Percentiles rank a stretch among this genome's conserved stretches.
Evolutionary conservation across 345 rosid genomes (phyloP).

Genomic region (Gossypium sturtianum): DNA sequence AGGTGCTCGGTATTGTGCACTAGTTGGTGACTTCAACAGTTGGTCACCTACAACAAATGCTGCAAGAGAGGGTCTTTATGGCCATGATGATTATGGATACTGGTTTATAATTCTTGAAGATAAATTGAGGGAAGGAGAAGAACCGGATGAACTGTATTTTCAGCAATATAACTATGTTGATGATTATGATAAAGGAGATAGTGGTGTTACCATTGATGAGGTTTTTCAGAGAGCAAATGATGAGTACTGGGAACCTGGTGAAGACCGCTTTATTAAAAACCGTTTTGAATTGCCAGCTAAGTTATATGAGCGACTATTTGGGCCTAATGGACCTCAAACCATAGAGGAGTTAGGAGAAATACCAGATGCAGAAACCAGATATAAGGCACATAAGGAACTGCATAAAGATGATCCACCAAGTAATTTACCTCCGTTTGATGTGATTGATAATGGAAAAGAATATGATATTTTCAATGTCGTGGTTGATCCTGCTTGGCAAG

Average conservation of each 20-base stretch:
- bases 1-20: conserved; percentile 96
- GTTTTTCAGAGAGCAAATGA: conserved; percentile 71
- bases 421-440: conserved; percentile 70
- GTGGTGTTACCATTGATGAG: conserved; percentile 67
- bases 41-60: conserved; percentile 88
- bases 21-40: conserved; percentile 81
- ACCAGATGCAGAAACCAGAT: conserved; percentile 78
- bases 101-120: conserved; percentile 94
- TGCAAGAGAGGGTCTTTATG: conserved; percentile 79
- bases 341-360: conserved; percentile 71
- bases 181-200: conserved; percentile 89
- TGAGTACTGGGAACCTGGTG: conserved; percentile 99
- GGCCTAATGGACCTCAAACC: conserved; percentile 90
- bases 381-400: conserved; percentile 64
- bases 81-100: conserved; percentile 92
- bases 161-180: conserved; percentile 89
- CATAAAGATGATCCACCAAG: conserved; percentile 91
- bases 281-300: conserved; percentile 86
- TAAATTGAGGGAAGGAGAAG: conserved; percentile 75
- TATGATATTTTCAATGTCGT: conserved; percentile 59
- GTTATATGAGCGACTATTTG: conserved; percentile 82
- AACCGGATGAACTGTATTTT: conserved; percentile 85
- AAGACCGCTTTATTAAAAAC: conserved; percentile 67
- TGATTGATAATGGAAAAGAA: conserved; percentile 73
- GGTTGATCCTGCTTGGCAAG: conserved; percentile 53